Evolutionary conservation across 176 grass and related monocot species (phyloP).

Genomic region (Puccinellia tenuiflora): DNA sequence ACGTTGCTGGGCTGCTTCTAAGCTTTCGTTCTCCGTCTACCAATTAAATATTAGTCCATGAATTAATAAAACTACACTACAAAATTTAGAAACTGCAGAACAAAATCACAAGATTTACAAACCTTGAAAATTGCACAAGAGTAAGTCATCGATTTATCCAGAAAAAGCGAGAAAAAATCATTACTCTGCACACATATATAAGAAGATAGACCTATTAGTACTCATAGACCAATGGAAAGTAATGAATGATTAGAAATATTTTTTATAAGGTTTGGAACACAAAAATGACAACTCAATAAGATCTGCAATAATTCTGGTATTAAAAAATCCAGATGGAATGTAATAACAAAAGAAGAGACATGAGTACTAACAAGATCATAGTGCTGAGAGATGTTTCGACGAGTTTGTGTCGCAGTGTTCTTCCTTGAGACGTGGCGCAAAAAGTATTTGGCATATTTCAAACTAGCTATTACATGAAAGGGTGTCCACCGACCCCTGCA

Average conservation of each 20-base stretch:
- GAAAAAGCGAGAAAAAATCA: neutral
- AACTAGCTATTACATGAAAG: neutral
- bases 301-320: neutral
- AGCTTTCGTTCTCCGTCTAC: neutral
- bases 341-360: neutral
- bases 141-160: slow-evolving; percentile 6
- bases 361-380: slow-evolving; percentile 6
- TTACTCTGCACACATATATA: neutral
- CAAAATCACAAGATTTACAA: neutral
- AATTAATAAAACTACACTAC: neutral
- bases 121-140: neutral
- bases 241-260: too few species aligned
- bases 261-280: neutral
- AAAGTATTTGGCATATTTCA: neutral
- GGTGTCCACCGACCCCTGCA: neutral
- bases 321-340: neutral
- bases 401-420: neutral
- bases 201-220: neutral
- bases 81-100: neutral
- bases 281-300: neutral
- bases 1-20: slow-evolving; percentile 4
- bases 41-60: neutral
- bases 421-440: neutral
- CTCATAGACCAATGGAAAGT: too few species aligned
- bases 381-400: neutral